Conservation (phyloP, 345 rosid genomes). For the Acer campestre region DNA sequence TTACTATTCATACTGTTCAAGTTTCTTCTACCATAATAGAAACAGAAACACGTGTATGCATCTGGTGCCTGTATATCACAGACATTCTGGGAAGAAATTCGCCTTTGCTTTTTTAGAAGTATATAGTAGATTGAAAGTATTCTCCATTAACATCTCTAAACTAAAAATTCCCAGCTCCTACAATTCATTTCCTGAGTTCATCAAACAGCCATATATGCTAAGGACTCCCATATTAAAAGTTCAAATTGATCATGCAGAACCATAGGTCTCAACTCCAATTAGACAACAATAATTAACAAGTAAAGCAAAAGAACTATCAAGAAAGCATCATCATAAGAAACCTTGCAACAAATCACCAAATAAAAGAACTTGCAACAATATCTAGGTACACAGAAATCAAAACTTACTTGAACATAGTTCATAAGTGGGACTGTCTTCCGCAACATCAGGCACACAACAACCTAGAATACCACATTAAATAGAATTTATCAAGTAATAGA, state of each 20-base stretch:
- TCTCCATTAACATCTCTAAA: neutral
- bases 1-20: neutral
- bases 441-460: constrained; percentile 90
- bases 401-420: constrained; percentile 88
- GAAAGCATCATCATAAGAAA: neutral
- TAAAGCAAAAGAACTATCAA: neutral
- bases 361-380: constrained; percentile 9
- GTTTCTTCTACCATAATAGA: neutral
- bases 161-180: too few species aligned
- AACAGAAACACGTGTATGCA: neutral
- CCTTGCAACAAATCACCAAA: neutral
- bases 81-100: neutral
- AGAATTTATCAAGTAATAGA: constrained; percentile 18
- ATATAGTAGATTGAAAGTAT: neutral
- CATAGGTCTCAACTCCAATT: neutral
- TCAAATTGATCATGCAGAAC: neutral
- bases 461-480: constrained; percentile 51
- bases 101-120: neutral
- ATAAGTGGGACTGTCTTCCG: constrained; percentile 93
- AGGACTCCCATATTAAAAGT: neutral
- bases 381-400: neutral
- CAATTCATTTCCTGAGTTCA: too few species aligned
- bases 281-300: neutral
- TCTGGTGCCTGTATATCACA: neutral
- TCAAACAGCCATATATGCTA: neutral